These are phyloP conservation scores for Penicillium turbatum DNA, from an alignment of 495 filamentous ascomycete genomes.

Conservation along the genomic window DNA sequence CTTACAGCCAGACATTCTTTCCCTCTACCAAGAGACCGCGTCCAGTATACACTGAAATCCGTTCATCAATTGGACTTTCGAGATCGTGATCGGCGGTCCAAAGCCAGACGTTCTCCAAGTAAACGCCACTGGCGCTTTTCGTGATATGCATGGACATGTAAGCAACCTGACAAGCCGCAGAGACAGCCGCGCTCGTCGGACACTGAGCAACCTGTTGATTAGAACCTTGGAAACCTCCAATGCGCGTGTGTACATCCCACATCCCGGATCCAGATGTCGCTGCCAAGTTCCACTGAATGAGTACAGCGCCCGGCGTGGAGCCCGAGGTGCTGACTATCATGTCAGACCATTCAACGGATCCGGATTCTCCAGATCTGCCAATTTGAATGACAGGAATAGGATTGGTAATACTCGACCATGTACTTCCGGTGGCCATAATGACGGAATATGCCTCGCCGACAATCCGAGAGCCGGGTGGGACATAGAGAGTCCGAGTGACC, in stretches of 20 bases:
- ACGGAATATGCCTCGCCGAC: constrained; percentile 57
- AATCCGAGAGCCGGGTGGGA: constrained; percentile 42
- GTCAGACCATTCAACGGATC: constrained; percentile 55
- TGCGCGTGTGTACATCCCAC: constrained; percentile 57
- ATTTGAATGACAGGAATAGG: constrained; percentile 63
- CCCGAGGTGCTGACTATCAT: constrained; percentile 60
- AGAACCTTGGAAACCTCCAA: constrained; percentile 54
- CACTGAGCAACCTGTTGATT: constrained; percentile 48
- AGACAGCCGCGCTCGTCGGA: constrained; percentile 35
- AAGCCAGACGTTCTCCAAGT: constrained; percentile 66
- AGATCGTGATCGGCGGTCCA: constrained; percentile 75
- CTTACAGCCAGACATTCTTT: constrained; percentile 54
- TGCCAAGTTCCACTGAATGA: constrained; percentile 71
- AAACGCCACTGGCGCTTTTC: constrained; percentile 40
- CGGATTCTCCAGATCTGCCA: constrained; percentile 50
- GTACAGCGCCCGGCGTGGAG: constrained; percentile 57
- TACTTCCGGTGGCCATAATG: constrained; percentile 58
- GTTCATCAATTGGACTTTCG: constrained; percentile 51
- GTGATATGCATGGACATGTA: constrained; percentile 69
- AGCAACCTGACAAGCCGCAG: constrained; percentile 54
- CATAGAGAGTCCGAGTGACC: constrained; percentile 42
- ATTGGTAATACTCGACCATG: constrained; percentile 56
- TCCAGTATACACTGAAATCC: constrained; percentile 66
- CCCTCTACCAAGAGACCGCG: constrained; percentile 63
- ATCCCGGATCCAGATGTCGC: constrained; percentile 44